Evolutionary conservation across 352 stramenopile species (phyloP), one percentile per base, ranked within the genome.

Genomic region (Lagenidium sp.): DNA sequence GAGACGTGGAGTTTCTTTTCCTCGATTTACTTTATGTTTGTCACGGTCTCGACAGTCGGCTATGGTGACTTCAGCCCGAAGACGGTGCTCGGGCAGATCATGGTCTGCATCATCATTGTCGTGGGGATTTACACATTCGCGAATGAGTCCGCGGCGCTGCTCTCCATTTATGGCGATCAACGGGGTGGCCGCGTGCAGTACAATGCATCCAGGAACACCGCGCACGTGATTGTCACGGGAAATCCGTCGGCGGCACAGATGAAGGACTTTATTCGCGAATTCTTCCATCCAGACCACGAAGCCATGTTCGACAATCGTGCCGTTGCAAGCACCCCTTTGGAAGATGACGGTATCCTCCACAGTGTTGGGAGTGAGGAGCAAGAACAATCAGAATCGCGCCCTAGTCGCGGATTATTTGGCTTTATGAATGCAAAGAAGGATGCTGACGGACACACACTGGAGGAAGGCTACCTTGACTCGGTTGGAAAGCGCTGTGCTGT

Each of bases 21-120:
- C 36, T 85, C 79, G 26, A 85, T 94, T 36, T 94, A 94, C 54
- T 94, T 92, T 37, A 92, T 90, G 68, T 89, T 94, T 35, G 82
- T 94, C 39, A 94, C 82, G 3, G 79, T 90, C 8, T 92, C 79
- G 8, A 94, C 82, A 4, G 82, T 94, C 23, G 82, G 82, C 0
- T 94, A 94, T 39, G 82, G 82, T 2, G 82, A 94, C 47, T 90
- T 94, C 37, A 86, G 68, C 1, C 82, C 82, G 20, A 85, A 87
- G 44, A 94, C 82, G 0, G 77, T 94, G 20, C 56, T 91, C 12
- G 79, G 81, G 0, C 78, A 87, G 25, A 50, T 85, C 38, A 73
- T 70, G 32, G 78, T 94, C 3, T 86, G 78, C 44, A 55, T 82
- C 12, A 85, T 94, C 38, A 94, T 94, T 32, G 70, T 86, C 11